phyloP scores from a whole-genome alignment of 495 filamentous ascomycete species.

The Extremus antarcticus region DNA sequence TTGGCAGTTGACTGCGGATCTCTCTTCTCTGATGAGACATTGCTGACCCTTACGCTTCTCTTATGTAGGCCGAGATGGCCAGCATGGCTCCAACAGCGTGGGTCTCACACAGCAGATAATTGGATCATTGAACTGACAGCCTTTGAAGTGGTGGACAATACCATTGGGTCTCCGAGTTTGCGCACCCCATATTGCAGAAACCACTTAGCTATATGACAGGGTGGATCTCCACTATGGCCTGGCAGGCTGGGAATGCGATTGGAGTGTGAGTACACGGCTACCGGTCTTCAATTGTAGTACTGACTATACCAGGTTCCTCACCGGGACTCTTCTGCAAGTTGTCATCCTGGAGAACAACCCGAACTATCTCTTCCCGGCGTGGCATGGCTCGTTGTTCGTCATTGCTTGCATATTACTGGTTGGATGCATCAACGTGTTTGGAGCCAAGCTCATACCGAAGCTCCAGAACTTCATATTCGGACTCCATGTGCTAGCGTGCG shows the following conservation, averaged over 20 bases:
- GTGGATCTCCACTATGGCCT: conserved; percentile 2
- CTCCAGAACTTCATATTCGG: conserved; percentile 29
- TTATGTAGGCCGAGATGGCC: background rate
- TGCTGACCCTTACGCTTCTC: background rate
- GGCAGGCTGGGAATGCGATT: conserved; percentile 6
- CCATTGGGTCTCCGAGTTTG: conserved; percentile 2
- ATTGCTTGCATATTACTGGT: conserved; percentile 21
- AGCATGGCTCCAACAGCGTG: conserved; percentile 10
- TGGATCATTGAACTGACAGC: no score
- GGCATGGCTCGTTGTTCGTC: conserved; percentile 42
- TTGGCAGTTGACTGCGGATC: no score
- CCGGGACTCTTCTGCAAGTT: conserved; percentile 24
- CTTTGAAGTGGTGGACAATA: conserved; percentile 3
- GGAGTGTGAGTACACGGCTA: no score
- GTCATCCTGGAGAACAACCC: conserved; percentile 31
- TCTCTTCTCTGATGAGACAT: background rate
- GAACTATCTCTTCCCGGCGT: conserved; percentile 31
- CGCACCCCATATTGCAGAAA: conserved; percentile 6
- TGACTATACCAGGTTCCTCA: no score
- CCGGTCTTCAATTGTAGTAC: no score
- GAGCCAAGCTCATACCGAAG: conserved; percentile 33
- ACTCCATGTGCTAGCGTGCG: conserved; percentile 26
- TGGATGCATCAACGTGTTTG: conserved; percentile 33
- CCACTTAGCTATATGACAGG: conserved; percentile 18
- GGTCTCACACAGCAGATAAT: no score